A percentile compares a stretch with the other conserved stretches of the same genome.
Conservation (phyloP, 352 stramenopile genomes). For the Stephanocyclus meneghinianus region DNA sequence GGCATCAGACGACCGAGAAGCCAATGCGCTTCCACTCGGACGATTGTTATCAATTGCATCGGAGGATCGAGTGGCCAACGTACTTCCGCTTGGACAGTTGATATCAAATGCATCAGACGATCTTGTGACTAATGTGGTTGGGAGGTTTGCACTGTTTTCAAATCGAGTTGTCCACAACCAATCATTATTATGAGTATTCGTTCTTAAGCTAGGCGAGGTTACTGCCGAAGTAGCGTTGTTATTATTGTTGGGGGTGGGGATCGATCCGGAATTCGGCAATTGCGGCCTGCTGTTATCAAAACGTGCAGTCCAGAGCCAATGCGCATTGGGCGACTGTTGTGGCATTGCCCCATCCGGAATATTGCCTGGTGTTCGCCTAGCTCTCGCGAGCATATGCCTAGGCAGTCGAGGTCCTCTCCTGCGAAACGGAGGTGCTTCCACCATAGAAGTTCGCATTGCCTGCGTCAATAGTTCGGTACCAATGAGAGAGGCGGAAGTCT, state of each 20-base stretch:
- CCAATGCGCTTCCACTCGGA: background rate
- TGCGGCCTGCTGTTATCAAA: slow-evolving; percentile 9
- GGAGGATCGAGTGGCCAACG: background rate
- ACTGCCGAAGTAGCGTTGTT: background rate
- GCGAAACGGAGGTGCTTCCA: slow-evolving; percentile 39
- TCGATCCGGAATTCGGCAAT: background rate
- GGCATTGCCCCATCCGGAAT: background rate
- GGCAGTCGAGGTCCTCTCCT: slow-evolving; percentile 18
- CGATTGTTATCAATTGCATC: slow-evolving; percentile 5
- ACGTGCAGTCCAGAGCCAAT: slow-evolving; percentile 32
- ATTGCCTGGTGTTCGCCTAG: slow-evolving; percentile 8
- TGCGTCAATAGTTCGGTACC: slow-evolving; percentile 37
- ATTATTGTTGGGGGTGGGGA: background rate
- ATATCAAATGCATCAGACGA: slow-evolving; percentile 1
- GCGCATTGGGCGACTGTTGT: slow-evolving; percentile 8
- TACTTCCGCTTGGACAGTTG: background rate
- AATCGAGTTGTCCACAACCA: slow-evolving; percentile 29
- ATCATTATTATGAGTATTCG: slow-evolving; percentile 21
- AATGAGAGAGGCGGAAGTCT: slow-evolving; percentile 42
- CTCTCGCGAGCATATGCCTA: slow-evolving; percentile 18
- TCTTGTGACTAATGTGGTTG: background rate
- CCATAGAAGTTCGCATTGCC: slow-evolving; percentile 32
- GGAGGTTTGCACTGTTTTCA: background rate
- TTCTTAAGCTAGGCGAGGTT: slow-evolving; percentile 6
- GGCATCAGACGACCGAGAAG: slow-evolving; percentile 2